Base-by-base conservation (phyloP, 2,329 filamentous ascomycete genomes). In the Phialophora tarda region DNA sequence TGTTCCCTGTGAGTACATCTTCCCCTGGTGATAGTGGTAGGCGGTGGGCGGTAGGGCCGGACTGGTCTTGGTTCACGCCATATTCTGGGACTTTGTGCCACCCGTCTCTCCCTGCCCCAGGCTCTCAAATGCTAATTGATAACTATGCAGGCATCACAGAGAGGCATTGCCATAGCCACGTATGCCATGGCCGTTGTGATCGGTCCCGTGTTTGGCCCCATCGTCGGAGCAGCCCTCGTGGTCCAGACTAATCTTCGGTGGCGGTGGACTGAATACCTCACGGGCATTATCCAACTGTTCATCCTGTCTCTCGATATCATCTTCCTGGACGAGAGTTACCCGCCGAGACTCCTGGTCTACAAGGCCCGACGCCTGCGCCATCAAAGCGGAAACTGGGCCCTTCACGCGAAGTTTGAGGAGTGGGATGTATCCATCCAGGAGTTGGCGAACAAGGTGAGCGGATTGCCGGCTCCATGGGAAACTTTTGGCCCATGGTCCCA, bases 261-360 rank as follows among this genome's bases (percentile, higher is more conserved):
- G 90, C 81, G 88, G 71, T 91, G 89, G 89, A 85, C 91, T 24
- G 81, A 86, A 74, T 87, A 86, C 1, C 77, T 90, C 57, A 83
- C 87, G 72, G 83, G 84, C 62, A 86, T 87, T 68, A 88, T 91
- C 74, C 88, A 86, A 3, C 85, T 86, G 11, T 76, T 82, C 17
- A 81, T 89, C 60, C 88, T 86, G 82, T 80, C 87, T 48, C 58
- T 83, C 54, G 83, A 82, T 66, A 74, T 80, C 0, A 70, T 87
- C 41, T 71, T 82, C 48, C 80, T 88, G 3, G 86, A 86, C 2
- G 86, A 88, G 76, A 88, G 86, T 11, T 86, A 84, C 70, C 80
- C 79, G 0, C 84, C 83, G 0, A 80, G 84, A 1, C 77, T 86
- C 11, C 78, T 87, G 38, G 80, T 84, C 60, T 81, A 78, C 65